Evolutionary conservation across 805 yeast genomes (phyloP), one percentile per base, ranked within the genome.

Genomic region (Lachancea cidri): DNA sequence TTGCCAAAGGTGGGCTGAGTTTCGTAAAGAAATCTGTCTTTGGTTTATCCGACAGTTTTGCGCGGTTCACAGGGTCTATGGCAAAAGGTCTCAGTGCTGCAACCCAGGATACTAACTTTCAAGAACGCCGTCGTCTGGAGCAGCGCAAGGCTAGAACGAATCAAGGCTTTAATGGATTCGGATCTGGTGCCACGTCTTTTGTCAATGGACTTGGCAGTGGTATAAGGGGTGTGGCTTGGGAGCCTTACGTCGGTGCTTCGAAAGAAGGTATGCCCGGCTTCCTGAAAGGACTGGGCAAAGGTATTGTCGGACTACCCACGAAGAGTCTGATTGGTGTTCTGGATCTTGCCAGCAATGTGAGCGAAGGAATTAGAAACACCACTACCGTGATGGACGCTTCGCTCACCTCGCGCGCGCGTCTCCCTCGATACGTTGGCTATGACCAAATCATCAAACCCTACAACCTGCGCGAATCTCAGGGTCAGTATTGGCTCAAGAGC

Each of bases 1-100:
- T 93, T 33, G 98, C 99, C 1, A 91, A 88, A 58, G 99, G 99
- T 44, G 95, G 98, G 1, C 66, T 87, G 47, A 86, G 96, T 62
- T 93, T 93, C 67, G 72, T 94, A 58, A 89, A 91, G 59, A 93
- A 93, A 66, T 84, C 97, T 0, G 91, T 93, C 0, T 94, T 85
- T 68, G 98, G 98, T 3, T 73, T 93, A 38, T 84, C 96, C 17
- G 98, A 94, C 65, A 86, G 96, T 50, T 72, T 93, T 64, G 83
- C 97, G 3, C 86, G 88, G 62, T 77, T 94, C 24, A 86, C 98
- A 0, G 96, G 96, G 0, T 86, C 96, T 0, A 69, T 93, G 54
- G 95, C 98, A 0, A 93, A 93, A 63, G 98, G 98, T 0, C 68
- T 93, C 31, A 80, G 96, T 0, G 89, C 81, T 16, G 95, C 87